Base-by-base conservation (phyloP, 1,284 basidiomycete genomes). In the Meripilus lineatus region DNA sequence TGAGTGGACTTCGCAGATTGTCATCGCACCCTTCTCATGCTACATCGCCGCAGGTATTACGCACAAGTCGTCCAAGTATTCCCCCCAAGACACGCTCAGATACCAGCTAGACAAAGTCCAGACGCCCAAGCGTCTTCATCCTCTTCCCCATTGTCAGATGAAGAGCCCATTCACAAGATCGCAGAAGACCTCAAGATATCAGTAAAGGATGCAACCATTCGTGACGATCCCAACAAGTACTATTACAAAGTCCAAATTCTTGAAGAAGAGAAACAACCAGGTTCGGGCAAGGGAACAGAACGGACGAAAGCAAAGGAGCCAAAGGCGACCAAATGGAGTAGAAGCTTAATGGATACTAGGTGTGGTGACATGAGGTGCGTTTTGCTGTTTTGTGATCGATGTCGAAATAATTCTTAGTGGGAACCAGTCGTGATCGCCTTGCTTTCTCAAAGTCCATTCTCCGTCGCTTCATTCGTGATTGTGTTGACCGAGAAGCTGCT, bases 381-480 rank as follows among this genome's bases (percentile, higher is more conserved):
- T 32, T 38, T 40, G n/a, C 32, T 15, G 17, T 32, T 13, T 33
- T 40, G 15, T 44, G 22, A 30, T 48, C 21, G 36, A 17, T 34
- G 5, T n/a, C 28, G 21, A 38, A 20, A 24, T 38, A 14, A 15
- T 18, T 21, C 11, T 23, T 43, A 13, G n/a, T 43, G 15, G 21
- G 28, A 18, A 21, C 28, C 15, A 94, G 90, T 59, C 91, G 95
- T 49, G 95, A 99, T 63, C 89, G 94, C 46, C 76, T 94, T 26
- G 84, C 89, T 17, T 98, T 97, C 67, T 95, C 92, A 34, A 96
- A 97, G 63, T 93, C 93, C 13, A 95, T 98, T 55, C 77, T 99
- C 23, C 90, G 93, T 52, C 88, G 93, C 30, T 98, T 95, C 67
- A 87, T 99, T 41, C 86, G 91, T 49, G 95, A 98, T 59, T 94